Evolutionary conservation across 805 yeast species (phyloP).

Genomic region (Yarrowia hollandica): DNA sequence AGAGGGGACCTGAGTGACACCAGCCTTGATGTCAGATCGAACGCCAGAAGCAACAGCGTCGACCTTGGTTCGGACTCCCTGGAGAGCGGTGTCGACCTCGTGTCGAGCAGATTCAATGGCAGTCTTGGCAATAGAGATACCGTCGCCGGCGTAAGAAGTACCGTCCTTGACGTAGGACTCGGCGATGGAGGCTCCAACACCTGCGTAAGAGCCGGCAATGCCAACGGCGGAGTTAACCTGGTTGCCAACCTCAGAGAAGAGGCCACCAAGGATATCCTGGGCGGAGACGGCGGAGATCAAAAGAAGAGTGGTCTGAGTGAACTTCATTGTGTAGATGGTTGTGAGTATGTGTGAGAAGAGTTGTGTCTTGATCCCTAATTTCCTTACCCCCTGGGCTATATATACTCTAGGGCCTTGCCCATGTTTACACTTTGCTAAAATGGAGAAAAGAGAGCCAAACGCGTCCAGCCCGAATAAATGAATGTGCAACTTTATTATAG

Average conservation of each 20-base stretch:
- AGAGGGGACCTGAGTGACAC: conserved; percentile 25
- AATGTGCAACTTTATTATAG: neutral
- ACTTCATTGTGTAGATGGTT: conserved; percentile 17
- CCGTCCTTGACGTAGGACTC: conserved; percentile 29
- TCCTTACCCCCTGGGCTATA: neutral
- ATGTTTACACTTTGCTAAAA: conserved; percentile 16
- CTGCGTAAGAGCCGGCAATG: conserved; percentile 16
- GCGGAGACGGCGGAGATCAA: conserved; percentile 2
- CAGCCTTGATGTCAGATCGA: conserved; percentile 20
- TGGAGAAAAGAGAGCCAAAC: conserved; percentile 18
- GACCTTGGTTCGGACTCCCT: conserved; percentile 1
- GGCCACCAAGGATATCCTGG: conserved; percentile 18
- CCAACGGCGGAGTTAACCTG: conserved; percentile 22
- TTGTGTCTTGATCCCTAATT: neutral
- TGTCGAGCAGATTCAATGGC: conserved; percentile 24
- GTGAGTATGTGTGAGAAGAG: neutral
- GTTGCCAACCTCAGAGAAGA: conserved; percentile 23
- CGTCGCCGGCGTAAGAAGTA: conserved; percentile 24
- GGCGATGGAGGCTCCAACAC: conserved; percentile 25
- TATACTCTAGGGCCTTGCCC: conserved; percentile 10
- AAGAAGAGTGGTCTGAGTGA: conserved; percentile 15
- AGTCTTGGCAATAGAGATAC: conserved; percentile 28
- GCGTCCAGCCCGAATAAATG: conserved; percentile 7
- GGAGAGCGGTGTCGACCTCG: conserved; percentile 22
- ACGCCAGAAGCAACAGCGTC: conserved; percentile 16